Evolutionary conservation across 1,139 yeast genomes (phyloP), one percentile per base, ranked within the genome.

Genomic region (Magnusiomyces clavatus): DNA sequence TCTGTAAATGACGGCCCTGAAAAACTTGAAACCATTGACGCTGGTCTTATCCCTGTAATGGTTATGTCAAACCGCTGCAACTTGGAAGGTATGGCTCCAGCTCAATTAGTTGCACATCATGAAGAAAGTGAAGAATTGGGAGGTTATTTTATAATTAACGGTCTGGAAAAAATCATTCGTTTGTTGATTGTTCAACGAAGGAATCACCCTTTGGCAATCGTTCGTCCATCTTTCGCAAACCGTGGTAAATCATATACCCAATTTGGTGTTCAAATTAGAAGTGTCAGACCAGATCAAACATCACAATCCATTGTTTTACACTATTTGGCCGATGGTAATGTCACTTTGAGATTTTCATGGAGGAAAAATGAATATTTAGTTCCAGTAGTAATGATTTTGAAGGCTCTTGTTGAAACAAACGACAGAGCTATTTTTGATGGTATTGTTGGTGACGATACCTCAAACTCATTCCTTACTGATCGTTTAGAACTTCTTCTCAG

Each of bases 171-270:
- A 71, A 76, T 92, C 63, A 82, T 92, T 63, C 87, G 98, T 73
- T 88, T 92, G 97, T 80, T 94, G 69, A 89, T 92, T 74, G 97
- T 92, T 19, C 98, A 92, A 72, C 84, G 97, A 70, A 80, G 98
- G 70, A 92, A 94, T 69, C 97, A 89, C 67, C 95, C 97, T 19
- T 88, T 92, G 96, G 97, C 97, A 10, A 82, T 92, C 61, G 83
- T 89, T 56, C 88, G 99, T 73, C 95, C 96, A 37, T 86, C 96
- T 16, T 92, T 92, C 66, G 84, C 84, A 51, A 89, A 89, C 72
- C 84, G 98, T 76, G 99, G 98, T 61, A 85, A 92, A 13, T 72
- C 89, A 6, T 92, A 94, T 72, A 76, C 96, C 48, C 82, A 83
- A 58, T 94, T 72, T 61, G 99, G 98, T 81, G 81, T 92, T 55